Evolutionary conservation across 352 stramenopile genomes (phyloP).

Genomic region (Globisporangium heterothallicum): DNA sequence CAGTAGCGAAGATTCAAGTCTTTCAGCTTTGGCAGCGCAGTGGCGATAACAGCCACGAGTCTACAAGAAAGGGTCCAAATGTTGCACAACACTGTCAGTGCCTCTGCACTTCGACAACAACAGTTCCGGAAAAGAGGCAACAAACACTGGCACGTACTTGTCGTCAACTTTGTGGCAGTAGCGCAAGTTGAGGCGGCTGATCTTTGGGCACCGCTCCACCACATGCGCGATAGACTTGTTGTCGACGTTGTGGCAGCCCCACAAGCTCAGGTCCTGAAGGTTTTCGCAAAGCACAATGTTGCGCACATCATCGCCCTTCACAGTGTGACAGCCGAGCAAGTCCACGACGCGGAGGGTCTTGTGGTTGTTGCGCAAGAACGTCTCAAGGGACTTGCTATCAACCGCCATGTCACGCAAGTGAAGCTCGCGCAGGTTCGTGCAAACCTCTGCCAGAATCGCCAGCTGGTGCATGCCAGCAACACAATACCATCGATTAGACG

Average conservation of each 20-base stretch:
- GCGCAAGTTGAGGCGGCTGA: conserved; percentile 65
- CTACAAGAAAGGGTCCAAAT: conserved; percentile 6
- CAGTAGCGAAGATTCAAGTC: conserved; percentile 82
- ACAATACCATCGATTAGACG: too few species aligned
- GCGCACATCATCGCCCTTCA: conserved; percentile 47
- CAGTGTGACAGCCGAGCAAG: conserved; percentile 71
- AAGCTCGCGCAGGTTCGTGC: conserved; percentile 48
- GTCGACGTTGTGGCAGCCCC: conserved; percentile 76
- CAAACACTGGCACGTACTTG: conserved; percentile 14
- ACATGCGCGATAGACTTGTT: conserved; percentile 58
- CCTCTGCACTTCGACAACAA: too few species aligned
- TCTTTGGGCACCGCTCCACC: conserved; percentile 30
- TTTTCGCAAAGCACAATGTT: conserved; percentile 32
- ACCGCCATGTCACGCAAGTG: conserved; percentile 69
- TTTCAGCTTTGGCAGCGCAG: conserved; percentile 38
- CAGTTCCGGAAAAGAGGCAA: background rate
- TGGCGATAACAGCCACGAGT: conserved; percentile 50
- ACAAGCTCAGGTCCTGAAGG: conserved; percentile 59
- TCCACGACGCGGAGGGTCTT: conserved; percentile 56
- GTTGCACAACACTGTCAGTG: too few species aligned
- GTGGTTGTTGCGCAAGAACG: conserved; percentile 40
- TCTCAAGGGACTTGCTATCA: conserved; percentile 40
- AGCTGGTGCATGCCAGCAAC: too few species aligned
- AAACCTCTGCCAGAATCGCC: conserved; percentile 32
- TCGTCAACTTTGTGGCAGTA: conserved; percentile 86